Base-by-base conservation (phyloP, 768 basidiomycete species). In the Lactarius evosmus region DNA sequence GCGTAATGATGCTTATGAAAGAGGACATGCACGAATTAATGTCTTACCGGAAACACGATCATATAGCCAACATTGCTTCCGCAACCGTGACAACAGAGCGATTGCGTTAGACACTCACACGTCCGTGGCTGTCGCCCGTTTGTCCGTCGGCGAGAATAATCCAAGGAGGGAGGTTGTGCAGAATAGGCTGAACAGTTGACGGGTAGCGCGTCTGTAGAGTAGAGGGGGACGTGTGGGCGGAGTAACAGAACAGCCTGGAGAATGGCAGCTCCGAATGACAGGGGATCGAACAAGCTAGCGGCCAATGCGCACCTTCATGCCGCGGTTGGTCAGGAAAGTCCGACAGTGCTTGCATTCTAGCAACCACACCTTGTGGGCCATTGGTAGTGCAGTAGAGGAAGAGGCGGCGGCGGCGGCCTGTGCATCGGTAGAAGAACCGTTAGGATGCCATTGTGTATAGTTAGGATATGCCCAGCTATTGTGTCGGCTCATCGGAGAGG, bases 91-190 rank as follows among this genome's bases (percentile, higher is more conserved):
- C 92, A 93, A 70, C 83, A 88, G 25, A 94, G 78, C 0, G 86
- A 86, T 73, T 91, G 89, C 2, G 92, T 94, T 50, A 94, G 78
- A 72, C 91, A 95, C 71, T 91, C 89, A 74, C 92, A 94, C 9
- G 91, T 91, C 46, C 90, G 83, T 53, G 72, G 66, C 33, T 67
- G 67, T 5, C 44, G 61, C 56, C 52, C 54, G 52, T 12, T 71
- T 17, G 74, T 69, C 40, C 64, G 66, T 27, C 67, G 67, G 22
- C 74, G 70, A 55, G 75, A 72, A 19, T 78, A 73, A 22, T 55
- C 32, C 12, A 66, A 34, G 19, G 67, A 50, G 36, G 66, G 27
- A 78, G 78, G 25, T 36, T 19, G 79, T 36, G 83, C 74, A 27
- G 82, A 77, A 68, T 83, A 86, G 14, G 85, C 83, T 4, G 89